A percentile compares a stretch with the other conserved stretches of the same genome.
phyloP scores from a whole-genome alignment of 225 moss, liverwort and hornwort genomes.

The Marchantia paleacea region DNA sequence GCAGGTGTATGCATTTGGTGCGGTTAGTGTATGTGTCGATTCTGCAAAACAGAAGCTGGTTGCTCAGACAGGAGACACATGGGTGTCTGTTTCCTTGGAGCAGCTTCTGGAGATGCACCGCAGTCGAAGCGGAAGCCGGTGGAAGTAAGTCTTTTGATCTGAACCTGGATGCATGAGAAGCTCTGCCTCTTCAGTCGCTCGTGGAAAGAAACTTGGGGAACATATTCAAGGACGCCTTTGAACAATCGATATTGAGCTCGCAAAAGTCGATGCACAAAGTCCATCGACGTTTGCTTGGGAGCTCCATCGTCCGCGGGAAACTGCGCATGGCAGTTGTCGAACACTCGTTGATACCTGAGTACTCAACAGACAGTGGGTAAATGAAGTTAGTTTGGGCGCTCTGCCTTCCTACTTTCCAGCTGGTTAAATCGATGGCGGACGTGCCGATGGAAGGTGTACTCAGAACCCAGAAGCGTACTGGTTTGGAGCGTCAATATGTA shows the following conservation, averaged over 20 bases:
- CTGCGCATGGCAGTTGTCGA: not conserved
- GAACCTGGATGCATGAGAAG: not conserved
- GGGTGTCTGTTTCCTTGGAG: slow-evolving; percentile 62
- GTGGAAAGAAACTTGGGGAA: not conserved
- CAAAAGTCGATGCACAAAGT: not conserved
- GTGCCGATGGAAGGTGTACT: not conserved
- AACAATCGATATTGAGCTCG: not conserved
- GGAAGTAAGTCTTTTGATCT: slow-evolving; percentile 54
- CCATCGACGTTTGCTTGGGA: not conserved
- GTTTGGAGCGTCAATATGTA: slow-evolving; percentile 18
- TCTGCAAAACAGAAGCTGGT: slow-evolving; percentile 62
- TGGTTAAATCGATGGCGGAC: not conserved
- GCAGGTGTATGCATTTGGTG: slow-evolving; percentile 84
- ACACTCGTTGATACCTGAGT: not conserved
- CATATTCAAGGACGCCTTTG: not conserved
- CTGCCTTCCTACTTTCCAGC: not conserved
- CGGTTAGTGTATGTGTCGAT: slow-evolving; percentile 73
- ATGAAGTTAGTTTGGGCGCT: not conserved
- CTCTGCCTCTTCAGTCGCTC: not conserved
- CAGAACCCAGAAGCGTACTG: not conserved
- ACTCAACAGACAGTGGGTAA: not conserved
- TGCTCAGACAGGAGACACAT: slow-evolving; percentile 72
- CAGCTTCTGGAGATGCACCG: slow-evolving; percentile 89
- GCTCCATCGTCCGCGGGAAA: not conserved
- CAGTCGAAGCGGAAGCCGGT: slow-evolving; percentile 85